Conservation (phyloP, 164 flowering plant species). For the Santalum album region DNA sequence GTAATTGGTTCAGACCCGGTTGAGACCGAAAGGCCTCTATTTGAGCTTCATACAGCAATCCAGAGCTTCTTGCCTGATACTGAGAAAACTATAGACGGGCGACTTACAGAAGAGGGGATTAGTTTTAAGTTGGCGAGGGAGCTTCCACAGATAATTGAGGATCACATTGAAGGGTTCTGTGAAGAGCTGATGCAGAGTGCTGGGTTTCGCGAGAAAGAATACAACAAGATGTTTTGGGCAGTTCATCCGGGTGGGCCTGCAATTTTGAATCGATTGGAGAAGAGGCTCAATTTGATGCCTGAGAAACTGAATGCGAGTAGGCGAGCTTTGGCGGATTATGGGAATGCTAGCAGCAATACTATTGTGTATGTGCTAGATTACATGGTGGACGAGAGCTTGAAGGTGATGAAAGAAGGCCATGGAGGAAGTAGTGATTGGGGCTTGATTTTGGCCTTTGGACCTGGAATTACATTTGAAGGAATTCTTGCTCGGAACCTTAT, state of each 20-base stretch:
- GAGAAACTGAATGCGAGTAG: slow-evolving; percentile 72
- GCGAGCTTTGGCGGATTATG: slow-evolving; percentile 72
- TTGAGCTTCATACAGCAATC: slow-evolving; percentile 71
- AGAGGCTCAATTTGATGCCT: slow-evolving; percentile 66
- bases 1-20: slow-evolving; percentile 64
- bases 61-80: slow-evolving; percentile 75
- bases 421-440: slow-evolving; percentile 51
- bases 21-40: slow-evolving; percentile 48
- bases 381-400: slow-evolving; percentile 65
- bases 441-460: slow-evolving; percentile 88
- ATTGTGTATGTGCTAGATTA: slow-evolving; percentile 91
- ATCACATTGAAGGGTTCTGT: slow-evolving; percentile 66
- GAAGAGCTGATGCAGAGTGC: slow-evolving; percentile 33
- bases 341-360: slow-evolving; percentile 90
- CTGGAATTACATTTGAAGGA: slow-evolving; percentile 87
- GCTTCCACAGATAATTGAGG: slow-evolving; percentile 87
- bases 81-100: slow-evolving; percentile 70
- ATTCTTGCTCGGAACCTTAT: slow-evolving; percentile 66
- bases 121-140: slow-evolving; percentile 73
- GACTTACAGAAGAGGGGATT: slow-evolving; percentile 83
- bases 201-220: slow-evolving; percentile 34
- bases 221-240: slow-evolving; percentile 86
- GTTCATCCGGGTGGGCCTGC: slow-evolving; percentile 97
- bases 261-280: slow-evolving; percentile 73
- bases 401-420: slow-evolving; percentile 23